These are phyloP conservation scores for Lentinula edodes DNA, from an alignment of 768 basidiomycete species.

Conservation along the genomic window DNA sequence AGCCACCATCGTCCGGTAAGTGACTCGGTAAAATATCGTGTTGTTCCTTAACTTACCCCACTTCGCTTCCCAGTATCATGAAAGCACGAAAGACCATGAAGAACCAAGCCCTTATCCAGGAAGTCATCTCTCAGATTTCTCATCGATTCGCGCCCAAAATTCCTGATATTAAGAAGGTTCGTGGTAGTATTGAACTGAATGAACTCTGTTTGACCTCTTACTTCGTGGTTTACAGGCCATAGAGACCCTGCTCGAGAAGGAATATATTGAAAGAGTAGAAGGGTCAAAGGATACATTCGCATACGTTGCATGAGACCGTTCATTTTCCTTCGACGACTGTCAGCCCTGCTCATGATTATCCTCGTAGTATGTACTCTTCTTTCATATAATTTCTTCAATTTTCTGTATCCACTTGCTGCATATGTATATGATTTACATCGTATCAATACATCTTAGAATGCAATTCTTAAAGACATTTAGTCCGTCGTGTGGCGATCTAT, in stretches of 20 bases:
- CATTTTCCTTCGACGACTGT: constrained; percentile 4
- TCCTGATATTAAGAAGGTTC: constrained; percentile 92
- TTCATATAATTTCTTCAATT: constrained; percentile 6
- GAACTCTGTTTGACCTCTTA: constrained; percentile 9
- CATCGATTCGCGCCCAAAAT: constrained; percentile 90
- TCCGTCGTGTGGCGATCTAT: no score
- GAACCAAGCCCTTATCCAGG: constrained; percentile 85
- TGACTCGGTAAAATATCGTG: neutral
- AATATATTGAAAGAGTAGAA: constrained; percentile 94
- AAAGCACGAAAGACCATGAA: constrained; percentile 95
- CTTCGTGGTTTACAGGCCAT: constrained; percentile 56
- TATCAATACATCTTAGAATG: constrained; percentile 89
- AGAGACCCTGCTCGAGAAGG: constrained; percentile 89
- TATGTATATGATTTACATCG: constrained; percentile 83
- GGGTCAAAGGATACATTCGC: constrained; percentile 87
- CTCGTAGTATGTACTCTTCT: neutral
- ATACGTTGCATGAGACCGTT: constrained; percentile 53
- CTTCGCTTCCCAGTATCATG: constrained; percentile 62
- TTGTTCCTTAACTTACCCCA: neutral
- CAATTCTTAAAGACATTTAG: neutral
- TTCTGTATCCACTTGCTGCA: constrained; percentile 40
- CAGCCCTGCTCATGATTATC: neutral
- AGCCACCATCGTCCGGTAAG: constrained; percentile 82
- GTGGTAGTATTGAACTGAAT: constrained; percentile 7
- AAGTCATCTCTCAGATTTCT: constrained; percentile 86